Conservation (phyloP, 441 rosid species). For the Syzygium malaccense region DNA sequence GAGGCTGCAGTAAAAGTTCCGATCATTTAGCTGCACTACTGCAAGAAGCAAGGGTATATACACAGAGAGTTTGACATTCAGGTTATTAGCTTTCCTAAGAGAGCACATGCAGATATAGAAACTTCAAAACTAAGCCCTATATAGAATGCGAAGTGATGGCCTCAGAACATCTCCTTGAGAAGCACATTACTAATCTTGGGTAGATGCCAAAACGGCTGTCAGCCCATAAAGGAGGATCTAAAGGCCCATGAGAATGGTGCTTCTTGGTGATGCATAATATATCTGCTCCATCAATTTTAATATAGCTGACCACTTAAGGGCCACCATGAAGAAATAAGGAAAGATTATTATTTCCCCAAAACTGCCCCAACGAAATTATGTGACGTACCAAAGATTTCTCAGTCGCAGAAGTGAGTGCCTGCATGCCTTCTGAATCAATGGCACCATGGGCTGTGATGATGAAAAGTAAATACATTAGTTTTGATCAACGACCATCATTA, state of each 20-base stretch:
- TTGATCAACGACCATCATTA: background rate
- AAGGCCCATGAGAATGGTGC: background rate
- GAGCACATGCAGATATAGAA: background rate
- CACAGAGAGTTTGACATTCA: background rate
- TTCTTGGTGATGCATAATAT: background rate
- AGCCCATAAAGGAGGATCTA: background rate
- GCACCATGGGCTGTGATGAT: conserved; percentile 32
- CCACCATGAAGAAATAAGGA: background rate
- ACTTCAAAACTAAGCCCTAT: background rate
- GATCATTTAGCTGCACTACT: background rate
- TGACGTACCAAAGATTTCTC: conserved; percentile 78
- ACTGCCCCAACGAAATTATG: background rate
- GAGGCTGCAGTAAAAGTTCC: background rate
- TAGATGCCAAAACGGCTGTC: background rate
- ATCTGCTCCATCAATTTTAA: background rate
- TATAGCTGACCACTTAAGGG: background rate
- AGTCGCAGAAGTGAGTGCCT: conserved; percentile 9
- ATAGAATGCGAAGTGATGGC: background rate
- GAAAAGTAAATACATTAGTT: conserved; percentile 2
- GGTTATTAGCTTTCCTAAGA: background rate
- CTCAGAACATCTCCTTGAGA: background rate
- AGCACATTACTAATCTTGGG: background rate
- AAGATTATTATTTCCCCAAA: background rate
- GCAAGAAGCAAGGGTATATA: background rate
- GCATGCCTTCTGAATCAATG: conserved; percentile 37